These are phyloP conservation scores for Aspergillus sp. DNA, from an alignment of 2,329 filamentous ascomycete species.

Conservation along the genomic window DNA sequence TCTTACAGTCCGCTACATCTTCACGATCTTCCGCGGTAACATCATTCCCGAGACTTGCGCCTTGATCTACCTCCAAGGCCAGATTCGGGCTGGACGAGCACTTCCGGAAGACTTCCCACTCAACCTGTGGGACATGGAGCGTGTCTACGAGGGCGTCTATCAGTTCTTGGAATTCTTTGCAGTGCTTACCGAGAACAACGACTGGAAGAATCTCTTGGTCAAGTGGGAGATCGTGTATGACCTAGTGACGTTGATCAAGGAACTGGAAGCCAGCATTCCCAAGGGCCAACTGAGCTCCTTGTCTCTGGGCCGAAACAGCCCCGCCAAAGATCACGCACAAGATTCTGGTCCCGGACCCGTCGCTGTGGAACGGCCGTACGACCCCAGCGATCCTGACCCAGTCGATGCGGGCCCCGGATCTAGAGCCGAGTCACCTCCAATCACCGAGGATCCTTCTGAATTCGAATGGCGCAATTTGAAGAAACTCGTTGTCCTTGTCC, in stretches of 20 bases:
- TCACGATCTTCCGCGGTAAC: slow-evolving; percentile 85
- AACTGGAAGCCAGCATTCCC: slow-evolving; percentile 81
- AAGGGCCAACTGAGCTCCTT: slow-evolving; percentile 66
- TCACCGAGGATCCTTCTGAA: slow-evolving; percentile 61
- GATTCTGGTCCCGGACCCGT: slow-evolving; percentile 38
- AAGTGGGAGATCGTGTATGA: slow-evolving; percentile 92
- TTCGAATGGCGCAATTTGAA: slow-evolving; percentile 82
- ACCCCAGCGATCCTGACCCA: slow-evolving; percentile 42
- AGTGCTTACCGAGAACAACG: slow-evolving; percentile 79
- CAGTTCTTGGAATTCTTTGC: slow-evolving; percentile 94
- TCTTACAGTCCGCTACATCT: slow-evolving; percentile 79
- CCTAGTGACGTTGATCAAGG: slow-evolving; percentile 79
- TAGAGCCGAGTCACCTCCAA: slow-evolving; percentile 45
- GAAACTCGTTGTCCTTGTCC: slow-evolving; percentile 84
- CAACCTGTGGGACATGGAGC: slow-evolving; percentile 96
- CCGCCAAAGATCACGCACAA: slow-evolving; percentile 28
- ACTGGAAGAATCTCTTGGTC: slow-evolving; percentile 79
- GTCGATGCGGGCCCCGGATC: slow-evolving; percentile 43
- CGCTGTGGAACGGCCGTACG: slow-evolving; percentile 65
- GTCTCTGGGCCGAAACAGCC: slow-evolving; percentile 29
- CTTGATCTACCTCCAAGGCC: slow-evolving; percentile 88
- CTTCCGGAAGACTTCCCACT: slow-evolving; percentile 86
- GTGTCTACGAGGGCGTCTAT: slow-evolving; percentile 89
- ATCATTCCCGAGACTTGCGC: slow-evolving; percentile 93
- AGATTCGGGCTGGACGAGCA: slow-evolving; percentile 74